Evolutionary conservation across 345 rosid genomes (phyloP).

Genomic region (Populus deltoides): DNA sequence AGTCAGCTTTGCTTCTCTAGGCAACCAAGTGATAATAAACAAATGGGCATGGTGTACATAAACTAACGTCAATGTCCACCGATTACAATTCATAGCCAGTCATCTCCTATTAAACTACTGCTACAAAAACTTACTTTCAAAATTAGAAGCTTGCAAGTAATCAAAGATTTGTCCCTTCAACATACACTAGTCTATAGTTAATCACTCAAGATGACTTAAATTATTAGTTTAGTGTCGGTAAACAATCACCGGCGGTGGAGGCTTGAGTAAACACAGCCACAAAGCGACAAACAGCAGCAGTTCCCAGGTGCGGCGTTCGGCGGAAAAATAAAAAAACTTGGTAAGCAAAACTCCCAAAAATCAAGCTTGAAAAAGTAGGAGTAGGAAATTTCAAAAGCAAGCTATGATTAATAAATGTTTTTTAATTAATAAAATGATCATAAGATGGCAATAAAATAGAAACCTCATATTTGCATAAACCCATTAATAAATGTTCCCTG

Average conservation of each 20-base stretch:
- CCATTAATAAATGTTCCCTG: slow-evolving; percentile 60
- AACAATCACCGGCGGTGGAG: slow-evolving; percentile 26
- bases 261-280: slow-evolving; percentile 11
- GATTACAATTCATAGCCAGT: background rate
- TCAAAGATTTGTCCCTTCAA: background rate
- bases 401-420: background rate
- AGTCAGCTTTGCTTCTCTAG: background rate
- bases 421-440: background rate
- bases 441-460: background rate
- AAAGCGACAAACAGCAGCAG: slow-evolving; percentile 55
- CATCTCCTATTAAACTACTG: background rate
- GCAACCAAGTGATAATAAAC: background rate
- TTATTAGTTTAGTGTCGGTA: slow-evolving; percentile 25
- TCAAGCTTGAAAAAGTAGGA: slow-evolving; percentile 8
- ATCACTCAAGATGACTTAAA: background rate
- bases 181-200: background rate
- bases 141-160: background rate
- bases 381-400: slow-evolving; percentile 11
- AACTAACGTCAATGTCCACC: background rate
- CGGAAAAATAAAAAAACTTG: slow-evolving; percentile 30
- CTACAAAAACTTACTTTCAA: background rate
- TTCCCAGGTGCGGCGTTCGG: slow-evolving; percentile 82
- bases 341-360: background rate
- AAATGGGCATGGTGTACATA: background rate
- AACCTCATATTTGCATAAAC: slow-evolving; percentile 25